Evolutionary conservation across 164 flowering plant genomes (phyloP).

Genomic region (Hamamelis virginiana): DNA sequence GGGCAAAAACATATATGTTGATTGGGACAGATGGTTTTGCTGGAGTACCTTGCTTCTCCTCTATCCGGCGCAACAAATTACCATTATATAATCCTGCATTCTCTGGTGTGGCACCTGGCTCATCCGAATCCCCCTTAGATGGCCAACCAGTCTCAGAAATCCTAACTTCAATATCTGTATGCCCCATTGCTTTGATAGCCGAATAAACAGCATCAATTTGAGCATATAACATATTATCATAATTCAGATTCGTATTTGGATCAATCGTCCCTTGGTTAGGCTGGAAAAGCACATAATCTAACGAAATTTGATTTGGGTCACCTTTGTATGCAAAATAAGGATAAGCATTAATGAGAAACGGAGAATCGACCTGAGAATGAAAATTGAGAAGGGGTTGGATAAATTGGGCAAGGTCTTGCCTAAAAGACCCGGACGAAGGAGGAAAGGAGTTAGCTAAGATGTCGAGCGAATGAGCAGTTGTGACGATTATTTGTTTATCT

Average conservation of each 20-base stretch:
- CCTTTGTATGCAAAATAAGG: constrained; percentile 88
- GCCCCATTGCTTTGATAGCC: constrained; percentile 78
- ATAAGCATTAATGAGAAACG: constrained; percentile 85
- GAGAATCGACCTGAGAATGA: constrained; percentile 60
- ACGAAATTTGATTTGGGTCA: constrained; percentile 42
- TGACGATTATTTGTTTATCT: constrained; percentile 48
- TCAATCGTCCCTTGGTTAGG: constrained; percentile 60
- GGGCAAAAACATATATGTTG: constrained; percentile 76
- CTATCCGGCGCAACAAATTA: constrained; percentile 55
- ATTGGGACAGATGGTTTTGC: constrained; percentile 66
- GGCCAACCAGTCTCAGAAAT: constrained; percentile 99
- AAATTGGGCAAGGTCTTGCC: constrained; percentile 44
- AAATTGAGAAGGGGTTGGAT: constrained; percentile 61
- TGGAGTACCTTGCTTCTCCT: constrained; percentile 69
- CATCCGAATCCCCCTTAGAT: constrained; percentile 76
- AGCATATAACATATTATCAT: constrained; percentile 93
- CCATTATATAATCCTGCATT: constrained; percentile 81
- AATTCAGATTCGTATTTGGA: constrained; percentile 55
- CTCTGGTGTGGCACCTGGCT: constrained; percentile 72
- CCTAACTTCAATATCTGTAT: constrained; percentile 62
- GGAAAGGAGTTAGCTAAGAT: constrained; percentile 67
- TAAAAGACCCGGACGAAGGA: constrained; percentile 78
- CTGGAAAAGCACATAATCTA: constrained; percentile 68
- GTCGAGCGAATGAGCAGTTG: constrained; percentile 72
- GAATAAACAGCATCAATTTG: constrained; percentile 90